These are phyloP conservation scores for Lepidium africanum DNA, from an alignment of 345 rosid genomes.

Conservation along the genomic window DNA sequence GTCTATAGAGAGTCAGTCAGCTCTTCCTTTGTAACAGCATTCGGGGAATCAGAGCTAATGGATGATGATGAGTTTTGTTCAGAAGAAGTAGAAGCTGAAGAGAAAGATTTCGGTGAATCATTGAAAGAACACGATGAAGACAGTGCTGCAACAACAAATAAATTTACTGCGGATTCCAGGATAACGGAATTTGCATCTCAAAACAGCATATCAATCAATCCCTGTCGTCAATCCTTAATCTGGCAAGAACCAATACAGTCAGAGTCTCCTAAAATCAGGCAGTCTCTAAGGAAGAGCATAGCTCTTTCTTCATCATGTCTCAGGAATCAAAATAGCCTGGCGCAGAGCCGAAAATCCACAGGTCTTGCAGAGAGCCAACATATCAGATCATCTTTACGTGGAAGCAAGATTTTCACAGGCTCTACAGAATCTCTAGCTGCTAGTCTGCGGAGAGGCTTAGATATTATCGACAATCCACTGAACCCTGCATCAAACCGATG, in stretches of 20 bases:
- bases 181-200: conserved; percentile 32
- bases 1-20: conserved; percentile 42
- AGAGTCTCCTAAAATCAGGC: conserved; percentile 85
- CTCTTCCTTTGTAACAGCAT: conserved; percentile 57
- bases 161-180: conserved; percentile 22
- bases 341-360: conserved; percentile 31
- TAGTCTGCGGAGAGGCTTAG: conserved; percentile 89
- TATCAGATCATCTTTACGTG: conserved; percentile 58
- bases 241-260: conserved; percentile 76
- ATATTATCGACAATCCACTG: conserved; percentile 64
- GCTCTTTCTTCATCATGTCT: conserved; percentile 42
- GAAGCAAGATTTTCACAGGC: conserved; percentile 63
- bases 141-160: conserved; percentile 22
- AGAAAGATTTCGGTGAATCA: conserved; percentile 29
- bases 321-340: conserved; percentile 42
- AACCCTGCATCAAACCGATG: conserved; percentile 52
- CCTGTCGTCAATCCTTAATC: conserved; percentile 43
- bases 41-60: conserved; percentile 50
- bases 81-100: conserved; percentile 46
- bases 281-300: conserved; percentile 55
- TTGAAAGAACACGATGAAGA: conserved; percentile 26
- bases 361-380: conserved; percentile 47
- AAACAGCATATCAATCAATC: conserved; percentile 50
- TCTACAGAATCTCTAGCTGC: conserved; percentile 84
- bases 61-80: conserved; percentile 57